Conservation (phyloP, 208 protist species). For the Crithidia acanthocephali region DNA sequence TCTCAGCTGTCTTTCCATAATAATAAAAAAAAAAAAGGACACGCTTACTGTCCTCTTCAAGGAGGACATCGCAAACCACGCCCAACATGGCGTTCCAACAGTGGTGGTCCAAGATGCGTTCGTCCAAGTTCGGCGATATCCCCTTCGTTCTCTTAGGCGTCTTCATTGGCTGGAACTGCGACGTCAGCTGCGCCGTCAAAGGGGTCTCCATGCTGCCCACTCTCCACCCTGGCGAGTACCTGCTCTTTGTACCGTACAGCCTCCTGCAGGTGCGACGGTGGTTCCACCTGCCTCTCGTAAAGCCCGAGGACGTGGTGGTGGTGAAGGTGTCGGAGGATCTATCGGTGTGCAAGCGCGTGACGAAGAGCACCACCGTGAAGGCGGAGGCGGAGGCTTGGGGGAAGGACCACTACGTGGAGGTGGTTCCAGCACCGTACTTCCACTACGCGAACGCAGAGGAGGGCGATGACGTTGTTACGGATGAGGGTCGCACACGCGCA, state of each 20-base stretch:
- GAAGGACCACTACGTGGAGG: conserved; percentile 44
- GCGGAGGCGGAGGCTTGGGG: conserved; percentile 50
- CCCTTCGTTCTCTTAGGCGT: conserved; percentile 70
- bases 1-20: too few relatives aligned
- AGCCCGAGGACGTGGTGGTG: conserved; percentile 66
- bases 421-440: conserved; percentile 33
- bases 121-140: conserved; percentile 41
- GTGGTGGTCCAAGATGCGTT: conserved; percentile 28
- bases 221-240: conserved; percentile 63
- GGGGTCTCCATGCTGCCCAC: conserved; percentile 83
- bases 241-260: conserved; percentile 71
- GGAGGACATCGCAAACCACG: too few relatives aligned
- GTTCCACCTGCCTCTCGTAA: conserved; percentile 38
- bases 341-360: conserved; percentile 86
- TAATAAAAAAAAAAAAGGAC: too few relatives aligned
- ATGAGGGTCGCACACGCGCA: neutral
- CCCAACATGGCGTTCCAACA: conserved; percentile 4
- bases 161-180: conserved; percentile 75
- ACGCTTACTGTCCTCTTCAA: too few relatives aligned
- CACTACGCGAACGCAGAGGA: neutral
- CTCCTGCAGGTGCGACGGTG: conserved; percentile 37
- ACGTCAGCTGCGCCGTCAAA: conserved; percentile 69
- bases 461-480: neutral
- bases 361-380: conserved; percentile 34
- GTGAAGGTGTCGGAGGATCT: conserved; percentile 64